These are phyloP conservation scores for Monosporascus sp. DNA, from an alignment of 2,329 filamentous ascomycete species.

Conservation along the genomic window DNA sequence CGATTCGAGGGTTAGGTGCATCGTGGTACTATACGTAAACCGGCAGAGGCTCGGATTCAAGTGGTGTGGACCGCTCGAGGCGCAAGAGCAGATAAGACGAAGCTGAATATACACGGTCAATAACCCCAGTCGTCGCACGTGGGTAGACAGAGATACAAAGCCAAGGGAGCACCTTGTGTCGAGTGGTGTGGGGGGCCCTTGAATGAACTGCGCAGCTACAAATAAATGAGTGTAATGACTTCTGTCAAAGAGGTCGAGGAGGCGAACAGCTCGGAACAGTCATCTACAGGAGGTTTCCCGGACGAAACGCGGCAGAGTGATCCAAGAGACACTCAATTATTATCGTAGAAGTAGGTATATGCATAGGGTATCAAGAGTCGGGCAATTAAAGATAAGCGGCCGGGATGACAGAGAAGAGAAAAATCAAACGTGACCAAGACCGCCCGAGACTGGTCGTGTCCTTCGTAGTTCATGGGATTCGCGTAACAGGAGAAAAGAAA, in stretches of 20 bases:
- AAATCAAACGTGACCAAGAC: background rate
- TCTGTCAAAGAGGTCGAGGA: slow-evolving; percentile 32
- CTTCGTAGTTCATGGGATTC: background rate
- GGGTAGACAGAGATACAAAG: background rate
- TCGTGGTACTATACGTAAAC: no score
- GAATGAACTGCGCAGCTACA: slow-evolving; percentile 3
- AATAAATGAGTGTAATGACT: slow-evolving; percentile 28
- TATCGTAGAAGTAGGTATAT: background rate
- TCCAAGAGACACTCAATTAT: background rate
- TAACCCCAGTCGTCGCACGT: background rate
- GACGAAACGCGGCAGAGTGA: background rate
- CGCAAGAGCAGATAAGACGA: background rate
- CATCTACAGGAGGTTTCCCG: no score
- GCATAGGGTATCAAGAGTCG: background rate
- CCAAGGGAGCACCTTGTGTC: no score
- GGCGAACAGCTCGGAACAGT: background rate
- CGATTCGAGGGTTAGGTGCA: background rate
- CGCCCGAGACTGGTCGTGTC: background rate
- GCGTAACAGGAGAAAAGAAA: background rate
- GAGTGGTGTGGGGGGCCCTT: no score
- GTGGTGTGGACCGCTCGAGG: no score
- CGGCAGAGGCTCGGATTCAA: background rate
- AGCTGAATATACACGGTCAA: background rate
- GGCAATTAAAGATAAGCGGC: no score
- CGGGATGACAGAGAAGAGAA: no score